A percentile compares a stretch with the other conserved stretches of the same genome.
phyloP scores from a whole-genome alignment of 208 protist species.

The Leishmania tarentolae region DNA sequence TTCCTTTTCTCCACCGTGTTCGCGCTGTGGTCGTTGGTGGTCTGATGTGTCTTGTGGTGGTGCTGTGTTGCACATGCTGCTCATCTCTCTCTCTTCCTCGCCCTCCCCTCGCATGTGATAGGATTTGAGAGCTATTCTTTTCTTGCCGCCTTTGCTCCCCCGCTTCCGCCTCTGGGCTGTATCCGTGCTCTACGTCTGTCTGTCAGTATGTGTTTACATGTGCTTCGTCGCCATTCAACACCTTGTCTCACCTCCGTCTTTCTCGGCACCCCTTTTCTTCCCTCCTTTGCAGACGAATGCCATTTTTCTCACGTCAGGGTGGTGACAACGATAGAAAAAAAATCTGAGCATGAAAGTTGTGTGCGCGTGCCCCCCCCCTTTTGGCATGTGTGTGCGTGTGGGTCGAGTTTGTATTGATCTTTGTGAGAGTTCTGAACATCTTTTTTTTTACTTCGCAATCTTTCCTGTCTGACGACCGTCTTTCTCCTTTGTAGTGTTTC shows the following conservation, averaged over 20 bases:
- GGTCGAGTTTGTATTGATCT: background rate
- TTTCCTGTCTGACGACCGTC: background rate
- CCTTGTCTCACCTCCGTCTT: background rate
- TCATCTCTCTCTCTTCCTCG: too few species aligned
- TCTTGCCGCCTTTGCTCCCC: background rate
- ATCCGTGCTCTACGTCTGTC: background rate
- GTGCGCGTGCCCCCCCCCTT: too few species aligned
- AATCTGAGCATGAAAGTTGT: background rate
- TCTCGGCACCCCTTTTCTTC: too few species aligned
- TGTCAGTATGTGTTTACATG: background rate
- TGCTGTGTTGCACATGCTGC: background rate
- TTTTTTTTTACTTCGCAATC: background rate
- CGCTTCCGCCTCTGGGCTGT: background rate
- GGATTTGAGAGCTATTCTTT: background rate
- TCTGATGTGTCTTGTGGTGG: background rate
- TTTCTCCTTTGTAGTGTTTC: background rate
- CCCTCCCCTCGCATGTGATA: background rate
- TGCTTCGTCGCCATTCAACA: background rate
- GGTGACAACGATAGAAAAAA: background rate
- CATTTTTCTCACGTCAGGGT: background rate
- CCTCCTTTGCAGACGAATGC: background rate
- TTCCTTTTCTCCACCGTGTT: background rate
- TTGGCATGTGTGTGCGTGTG: background rate
- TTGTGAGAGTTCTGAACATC: background rate
- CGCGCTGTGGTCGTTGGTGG: background rate